These are phyloP conservation scores for Picea sitchensis DNA, from an alignment of 75 land plant species.

Conservation along the genomic window DNA sequence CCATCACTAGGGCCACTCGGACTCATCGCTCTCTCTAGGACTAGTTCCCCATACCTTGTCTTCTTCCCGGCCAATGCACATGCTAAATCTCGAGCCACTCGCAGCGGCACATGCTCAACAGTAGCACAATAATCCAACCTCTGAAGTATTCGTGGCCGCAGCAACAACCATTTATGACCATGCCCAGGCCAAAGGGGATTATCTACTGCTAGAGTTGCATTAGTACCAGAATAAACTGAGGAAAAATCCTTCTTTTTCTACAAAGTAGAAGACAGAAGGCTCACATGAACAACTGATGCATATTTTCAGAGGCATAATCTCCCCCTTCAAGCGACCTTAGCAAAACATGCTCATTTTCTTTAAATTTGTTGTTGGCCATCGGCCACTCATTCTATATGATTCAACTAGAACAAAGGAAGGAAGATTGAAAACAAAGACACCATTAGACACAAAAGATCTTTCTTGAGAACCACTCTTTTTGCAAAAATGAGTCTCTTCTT, in stretches of 20 bases:
- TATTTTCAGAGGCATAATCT: background rate
- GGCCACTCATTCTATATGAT: background rate
- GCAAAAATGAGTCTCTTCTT: no score
- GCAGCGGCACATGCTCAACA: background rate
- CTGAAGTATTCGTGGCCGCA: no score
- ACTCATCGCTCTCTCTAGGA: slow-evolving; percentile 6
- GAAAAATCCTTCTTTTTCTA: background rate
- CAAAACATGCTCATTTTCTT: background rate
- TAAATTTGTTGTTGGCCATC: background rate
- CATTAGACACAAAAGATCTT: no score
- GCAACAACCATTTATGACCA: no score
- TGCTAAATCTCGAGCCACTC: background rate
- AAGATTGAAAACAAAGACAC: no score
- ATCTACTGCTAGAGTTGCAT: background rate
- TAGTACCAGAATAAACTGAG: background rate
- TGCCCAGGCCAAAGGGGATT: background rate
- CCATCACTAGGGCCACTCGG: background rate
- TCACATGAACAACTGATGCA: background rate
- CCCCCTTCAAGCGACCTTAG: background rate
- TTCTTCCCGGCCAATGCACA: background rate
- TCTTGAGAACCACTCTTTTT: no score
- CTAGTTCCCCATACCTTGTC: background rate
- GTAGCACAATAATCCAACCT: no score
- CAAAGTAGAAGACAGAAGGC: no score
- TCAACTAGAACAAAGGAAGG: background rate